These are phyloP conservation scores for Hysterangium stoloniferum DNA, from an alignment of 768 basidiomycete genomes.

Conservation along the genomic window DNA sequence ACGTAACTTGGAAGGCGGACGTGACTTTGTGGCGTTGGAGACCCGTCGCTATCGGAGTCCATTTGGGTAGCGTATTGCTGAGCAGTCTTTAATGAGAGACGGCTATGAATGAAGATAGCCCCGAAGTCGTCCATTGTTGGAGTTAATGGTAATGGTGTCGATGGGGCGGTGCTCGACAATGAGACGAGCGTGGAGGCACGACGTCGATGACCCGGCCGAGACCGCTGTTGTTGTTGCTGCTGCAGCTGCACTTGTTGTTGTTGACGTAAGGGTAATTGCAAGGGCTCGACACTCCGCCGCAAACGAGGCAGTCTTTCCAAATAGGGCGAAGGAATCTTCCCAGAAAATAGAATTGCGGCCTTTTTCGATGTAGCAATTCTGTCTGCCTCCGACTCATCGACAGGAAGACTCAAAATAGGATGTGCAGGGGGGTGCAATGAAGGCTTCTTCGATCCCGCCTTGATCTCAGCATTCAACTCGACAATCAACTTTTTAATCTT, in stretches of 20 bases:
- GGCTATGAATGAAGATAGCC: neutral
- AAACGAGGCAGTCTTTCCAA: slow-evolving; percentile 8
- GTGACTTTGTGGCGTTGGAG: too few species aligned
- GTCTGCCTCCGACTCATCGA: neutral
- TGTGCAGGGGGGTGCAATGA: neutral
- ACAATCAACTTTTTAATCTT: slow-evolving; percentile 30
- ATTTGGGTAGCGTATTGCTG: neutral
- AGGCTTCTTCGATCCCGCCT: neutral
- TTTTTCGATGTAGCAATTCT: neutral
- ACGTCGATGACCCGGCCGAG: neutral
- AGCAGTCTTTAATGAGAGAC: neutral
- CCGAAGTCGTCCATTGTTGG: neutral
- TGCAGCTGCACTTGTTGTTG: neutral
- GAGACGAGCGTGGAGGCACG: neutral
- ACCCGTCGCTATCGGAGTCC: neutral
- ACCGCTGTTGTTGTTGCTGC: neutral
- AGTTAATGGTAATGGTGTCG: neutral
- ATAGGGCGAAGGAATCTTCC: neutral
- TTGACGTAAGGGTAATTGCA: slow-evolving; percentile 1
- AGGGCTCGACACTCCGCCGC: slow-evolving; percentile 7
- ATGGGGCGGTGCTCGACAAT: neutral
- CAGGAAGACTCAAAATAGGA: neutral
- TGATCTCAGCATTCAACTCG: slow-evolving; percentile 21
- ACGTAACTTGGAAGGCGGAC: slow-evolving; percentile 8
- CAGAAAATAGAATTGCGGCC: slow-evolving; percentile 4